These are phyloP conservation scores for Martiniozyma abietophila DNA, from an alignment of 805 yeast species.

Conservation along the genomic window DNA sequence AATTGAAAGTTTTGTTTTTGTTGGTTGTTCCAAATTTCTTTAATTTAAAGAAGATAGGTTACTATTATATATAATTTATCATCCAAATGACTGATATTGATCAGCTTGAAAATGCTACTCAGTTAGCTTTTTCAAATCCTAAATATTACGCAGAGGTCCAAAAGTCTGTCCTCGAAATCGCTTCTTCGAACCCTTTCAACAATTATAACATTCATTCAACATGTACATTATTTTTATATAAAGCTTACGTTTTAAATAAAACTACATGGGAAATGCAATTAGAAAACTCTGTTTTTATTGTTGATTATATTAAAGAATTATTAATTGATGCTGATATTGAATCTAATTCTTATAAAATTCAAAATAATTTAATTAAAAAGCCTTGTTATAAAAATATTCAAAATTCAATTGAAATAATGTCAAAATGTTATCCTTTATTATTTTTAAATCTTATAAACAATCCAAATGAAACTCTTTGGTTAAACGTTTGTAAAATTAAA, in stretches of 20 bases:
- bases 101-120: slow-evolving; percentile 14
- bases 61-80: no score
- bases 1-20: no score
- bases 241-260: slow-evolving; percentile 17
- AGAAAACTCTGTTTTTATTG: slow-evolving; percentile 14
- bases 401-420: slow-evolving; percentile 27
- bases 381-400: no score
- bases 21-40: no score
- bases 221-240: slow-evolving; percentile 20
- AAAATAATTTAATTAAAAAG: slow-evolving; percentile 16
- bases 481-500: slow-evolving; percentile 45
- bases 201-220: slow-evolving; percentile 14
- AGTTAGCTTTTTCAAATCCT: slow-evolving; percentile 12
- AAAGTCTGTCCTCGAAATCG: slow-evolving; percentile 12
- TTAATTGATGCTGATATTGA: slow-evolving; percentile 13
- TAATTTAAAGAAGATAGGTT: no score
- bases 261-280: slow-evolving; percentile 17
- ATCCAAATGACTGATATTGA: no score
- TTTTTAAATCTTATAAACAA: slow-evolving; percentile 38
- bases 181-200: slow-evolving; percentile 11
- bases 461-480: slow-evolving; percentile 47
- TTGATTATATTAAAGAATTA: slow-evolving; percentile 18
- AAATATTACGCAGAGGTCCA: slow-evolving; percentile 13
- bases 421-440: slow-evolving; percentile 34
- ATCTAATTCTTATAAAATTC: slow-evolving; percentile 9